Evolutionary conservation across 148 eudicot species (phyloP).

Genomic region (Rheum nobile): DNA sequence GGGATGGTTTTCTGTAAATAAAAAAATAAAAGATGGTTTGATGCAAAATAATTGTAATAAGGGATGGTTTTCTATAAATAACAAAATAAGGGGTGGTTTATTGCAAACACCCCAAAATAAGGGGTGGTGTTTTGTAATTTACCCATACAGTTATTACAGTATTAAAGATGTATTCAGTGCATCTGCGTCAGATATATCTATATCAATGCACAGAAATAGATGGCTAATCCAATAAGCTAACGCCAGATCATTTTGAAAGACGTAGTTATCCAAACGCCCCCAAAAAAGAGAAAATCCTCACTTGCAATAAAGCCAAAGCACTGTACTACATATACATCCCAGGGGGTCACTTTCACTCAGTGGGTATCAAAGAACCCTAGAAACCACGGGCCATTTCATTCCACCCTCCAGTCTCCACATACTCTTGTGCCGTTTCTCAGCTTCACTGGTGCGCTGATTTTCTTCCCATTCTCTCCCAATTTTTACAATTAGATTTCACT

Average conservation of each 20-base stretch:
- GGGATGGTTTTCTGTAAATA: no score
- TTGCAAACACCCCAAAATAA: no score
- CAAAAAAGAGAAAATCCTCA: neutral
- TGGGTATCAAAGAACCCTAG: constrained; percentile 9
- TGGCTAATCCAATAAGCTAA: neutral
- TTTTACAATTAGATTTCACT: neutral
- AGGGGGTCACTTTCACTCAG: neutral
- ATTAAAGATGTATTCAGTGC: neutral
- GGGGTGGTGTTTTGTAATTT: no score
- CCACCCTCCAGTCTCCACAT: neutral
- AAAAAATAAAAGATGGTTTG: no score
- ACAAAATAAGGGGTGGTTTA: no score
- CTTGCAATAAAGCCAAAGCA: neutral
- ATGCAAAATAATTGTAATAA: no score
- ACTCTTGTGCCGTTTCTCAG: neutral
- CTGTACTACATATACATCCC: neutral
- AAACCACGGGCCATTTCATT: neutral
- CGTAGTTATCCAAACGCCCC: neutral
- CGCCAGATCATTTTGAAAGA: neutral
- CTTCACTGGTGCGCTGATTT: constrained; percentile 1
- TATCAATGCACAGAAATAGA: neutral
- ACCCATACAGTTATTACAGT: no score
- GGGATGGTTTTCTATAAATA: no score
- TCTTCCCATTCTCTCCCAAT: neutral
- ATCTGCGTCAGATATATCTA: neutral